Evolutionary conservation across 2,329 filamentous ascomycete genomes (phyloP).

Genomic region (Grosmannia serpens): DNA sequence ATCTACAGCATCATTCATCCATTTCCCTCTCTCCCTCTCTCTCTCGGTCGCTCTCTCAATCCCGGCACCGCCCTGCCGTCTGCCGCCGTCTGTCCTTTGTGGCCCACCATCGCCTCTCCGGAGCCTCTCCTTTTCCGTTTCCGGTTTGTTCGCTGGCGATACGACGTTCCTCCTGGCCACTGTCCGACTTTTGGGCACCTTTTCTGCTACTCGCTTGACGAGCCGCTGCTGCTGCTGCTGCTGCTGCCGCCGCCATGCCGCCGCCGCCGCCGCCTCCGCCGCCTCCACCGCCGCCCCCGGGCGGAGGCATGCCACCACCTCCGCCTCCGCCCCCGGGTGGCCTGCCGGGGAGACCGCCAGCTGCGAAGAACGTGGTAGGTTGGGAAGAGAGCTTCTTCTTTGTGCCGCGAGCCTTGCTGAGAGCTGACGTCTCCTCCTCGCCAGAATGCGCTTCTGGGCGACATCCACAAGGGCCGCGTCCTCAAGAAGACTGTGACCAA

Average conservation of each 20-base stretch:
- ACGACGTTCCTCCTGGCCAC: neutral
- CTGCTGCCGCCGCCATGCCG: conserved; percentile 17
- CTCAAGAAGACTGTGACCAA: conserved; percentile 86
- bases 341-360: conserved; percentile 46
- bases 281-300: conserved; percentile 9
- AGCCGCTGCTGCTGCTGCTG: conserved; percentile 19
- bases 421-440: conserved; percentile 12
- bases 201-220: neutral
- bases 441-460: conserved; percentile 74
- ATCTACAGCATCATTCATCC: neutral
- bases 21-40: neutral
- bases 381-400: no score
- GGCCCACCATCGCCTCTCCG: neutral
- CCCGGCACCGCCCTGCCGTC: no score
- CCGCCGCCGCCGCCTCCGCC: conserved; percentile 17
- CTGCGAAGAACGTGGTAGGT: conserved; percentile 23
- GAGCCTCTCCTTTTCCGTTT: neutral
- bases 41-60: no score
- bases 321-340: conserved; percentile 54
- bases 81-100: neutral
- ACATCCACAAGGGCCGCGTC: conserved; percentile 70
- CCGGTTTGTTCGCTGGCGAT: neutral
- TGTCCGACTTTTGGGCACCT: neutral
- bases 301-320: conserved; percentile 23
- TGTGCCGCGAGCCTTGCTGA: neutral